phyloP scores from a whole-genome alignment of 345 rosid genomes.

The Rhizophora apiculata region DNA sequence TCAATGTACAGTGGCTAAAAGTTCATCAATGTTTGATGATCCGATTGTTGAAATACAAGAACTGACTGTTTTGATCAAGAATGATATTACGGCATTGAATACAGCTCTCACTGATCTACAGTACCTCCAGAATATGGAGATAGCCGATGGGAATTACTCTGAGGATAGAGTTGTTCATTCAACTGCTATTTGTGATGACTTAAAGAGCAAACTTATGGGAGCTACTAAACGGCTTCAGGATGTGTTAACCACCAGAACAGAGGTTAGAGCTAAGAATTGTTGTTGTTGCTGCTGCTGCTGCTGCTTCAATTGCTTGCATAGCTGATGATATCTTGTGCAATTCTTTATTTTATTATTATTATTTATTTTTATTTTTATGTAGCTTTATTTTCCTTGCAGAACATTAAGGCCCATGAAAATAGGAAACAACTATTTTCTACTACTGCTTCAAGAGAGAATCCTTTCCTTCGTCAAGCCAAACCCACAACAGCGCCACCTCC shows the following conservation, averaged over 20 bases:
- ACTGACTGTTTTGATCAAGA: slow-evolving; percentile 70
- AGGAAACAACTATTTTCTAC: slow-evolving; percentile 77
- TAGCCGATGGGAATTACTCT: slow-evolving; percentile 67
- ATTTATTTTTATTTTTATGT: not conserved
- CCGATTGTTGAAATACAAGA: slow-evolving; percentile 78
- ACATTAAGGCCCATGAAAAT: slow-evolving; percentile 89
- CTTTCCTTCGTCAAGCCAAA: slow-evolving; percentile 42
- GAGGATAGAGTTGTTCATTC: slow-evolving; percentile 74
- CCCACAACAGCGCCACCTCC: slow-evolving; percentile 75
- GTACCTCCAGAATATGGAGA: slow-evolving; percentile 73
- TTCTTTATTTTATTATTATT: not conserved
- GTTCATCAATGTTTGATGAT: slow-evolving; percentile 86
- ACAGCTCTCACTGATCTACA: slow-evolving; percentile 74
- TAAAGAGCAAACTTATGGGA: slow-evolving; percentile 79
- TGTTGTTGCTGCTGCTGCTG: slow-evolving; percentile 6
- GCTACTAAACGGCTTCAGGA: slow-evolving; percentile 77
- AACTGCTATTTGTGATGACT: slow-evolving; percentile 74
- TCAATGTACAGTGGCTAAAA: slow-evolving; percentile 58
- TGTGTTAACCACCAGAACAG: slow-evolving; percentile 80
- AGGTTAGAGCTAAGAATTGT: slow-evolving; percentile 38
- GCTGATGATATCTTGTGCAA: not conserved
- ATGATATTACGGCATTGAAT: slow-evolving; percentile 71
- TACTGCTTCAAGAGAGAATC: slow-evolving; percentile 54
- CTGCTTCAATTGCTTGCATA: slow-evolving; percentile 1
- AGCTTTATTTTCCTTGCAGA: slow-evolving; percentile 32